Evolutionary conservation across 441 rosid species (phyloP).

Genomic region (Theobroma grandiflorum): DNA sequence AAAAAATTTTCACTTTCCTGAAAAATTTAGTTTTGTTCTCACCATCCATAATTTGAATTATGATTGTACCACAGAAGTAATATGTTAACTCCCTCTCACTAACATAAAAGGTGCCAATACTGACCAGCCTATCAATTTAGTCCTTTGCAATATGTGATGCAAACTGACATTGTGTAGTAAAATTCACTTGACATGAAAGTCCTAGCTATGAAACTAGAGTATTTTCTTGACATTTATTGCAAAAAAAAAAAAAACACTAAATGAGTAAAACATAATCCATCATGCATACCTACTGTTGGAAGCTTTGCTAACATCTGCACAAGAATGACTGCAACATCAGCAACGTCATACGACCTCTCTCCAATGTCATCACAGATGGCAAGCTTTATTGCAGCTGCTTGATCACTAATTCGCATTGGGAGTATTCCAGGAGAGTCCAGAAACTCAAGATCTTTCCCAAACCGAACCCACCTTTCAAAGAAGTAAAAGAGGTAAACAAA

Average conservation of each 20-base stretch:
- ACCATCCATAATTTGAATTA: neutral
- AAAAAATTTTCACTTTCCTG: neutral
- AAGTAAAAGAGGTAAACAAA: neutral
- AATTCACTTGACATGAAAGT: slow-evolving; percentile 2
- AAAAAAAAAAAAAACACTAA: neutral
- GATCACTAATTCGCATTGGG: slow-evolving; percentile 94
- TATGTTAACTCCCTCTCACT: neutral
- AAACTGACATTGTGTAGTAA: neutral
- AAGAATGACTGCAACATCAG: slow-evolving; percentile 88
- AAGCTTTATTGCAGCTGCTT: slow-evolving; percentile 93
- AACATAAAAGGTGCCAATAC: neutral
- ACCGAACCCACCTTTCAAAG: slow-evolving; percentile 76
- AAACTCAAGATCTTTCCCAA: slow-evolving; percentile 88
- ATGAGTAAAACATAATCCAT: neutral
- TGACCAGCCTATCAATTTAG: neutral
- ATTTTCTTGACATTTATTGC: slow-evolving; percentile 5
- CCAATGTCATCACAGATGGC: slow-evolving; percentile 98
- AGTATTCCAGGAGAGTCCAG: slow-evolving; percentile 93
- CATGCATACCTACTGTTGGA: slow-evolving; percentile 69
- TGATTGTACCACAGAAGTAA: neutral
- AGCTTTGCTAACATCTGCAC: slow-evolving; percentile 79
- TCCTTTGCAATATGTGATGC: neutral
- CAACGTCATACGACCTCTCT: slow-evolving; percentile 85
- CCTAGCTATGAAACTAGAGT: neutral
- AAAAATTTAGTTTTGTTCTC: neutral